Evolutionary conservation across 805 yeast species (phyloP).

Genomic region (Brettanomyces anomalus): DNA sequence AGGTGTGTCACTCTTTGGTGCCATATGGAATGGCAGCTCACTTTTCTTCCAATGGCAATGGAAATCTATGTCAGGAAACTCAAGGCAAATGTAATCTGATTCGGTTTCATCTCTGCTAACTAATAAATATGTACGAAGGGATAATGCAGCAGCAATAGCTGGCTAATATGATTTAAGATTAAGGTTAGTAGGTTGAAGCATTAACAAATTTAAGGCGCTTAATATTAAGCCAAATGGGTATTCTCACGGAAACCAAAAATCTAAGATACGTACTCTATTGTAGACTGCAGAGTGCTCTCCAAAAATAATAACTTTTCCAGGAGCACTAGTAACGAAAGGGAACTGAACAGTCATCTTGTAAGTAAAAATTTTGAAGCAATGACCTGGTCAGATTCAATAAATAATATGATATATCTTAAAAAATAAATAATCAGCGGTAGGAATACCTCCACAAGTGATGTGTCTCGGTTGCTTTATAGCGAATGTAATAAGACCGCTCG

Average conservation of each 20-base stretch:
- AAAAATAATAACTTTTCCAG: slow-evolving; percentile 91
- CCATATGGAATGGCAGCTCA: slow-evolving; percentile 54
- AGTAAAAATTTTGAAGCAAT: too few species aligned
- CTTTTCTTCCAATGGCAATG: slow-evolving; percentile 50
- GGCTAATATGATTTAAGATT: slow-evolving; percentile 35
- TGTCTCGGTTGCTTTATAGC: too few species aligned
- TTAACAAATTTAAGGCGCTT: background rate
- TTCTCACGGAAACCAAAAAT: background rate
- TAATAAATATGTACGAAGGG: slow-evolving; percentile 72
- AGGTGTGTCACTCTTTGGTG: slow-evolving; percentile 15
- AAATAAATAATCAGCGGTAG: too few species aligned
- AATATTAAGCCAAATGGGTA: too few species aligned
- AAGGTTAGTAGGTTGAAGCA: slow-evolving; percentile 1
- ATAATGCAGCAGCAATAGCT: slow-evolving; percentile 92
- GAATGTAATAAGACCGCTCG: too few species aligned
- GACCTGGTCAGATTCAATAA: too few species aligned
- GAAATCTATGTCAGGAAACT: slow-evolving; percentile 78
- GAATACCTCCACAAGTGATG: too few species aligned
- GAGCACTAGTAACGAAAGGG: slow-evolving; percentile 81
- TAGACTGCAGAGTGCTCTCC: slow-evolving; percentile 98
- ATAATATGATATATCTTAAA: too few species aligned
- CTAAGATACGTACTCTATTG: slow-evolving; percentile 40
- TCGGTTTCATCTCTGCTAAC: slow-evolving; percentile 37
- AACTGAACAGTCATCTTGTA: slow-evolving; percentile 10
- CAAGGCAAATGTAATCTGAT: slow-evolving; percentile 42